Base-by-base conservation (phyloP, 1,284 basidiomycete species). In the Cutaneotrichosporon arboriforme region DNA sequence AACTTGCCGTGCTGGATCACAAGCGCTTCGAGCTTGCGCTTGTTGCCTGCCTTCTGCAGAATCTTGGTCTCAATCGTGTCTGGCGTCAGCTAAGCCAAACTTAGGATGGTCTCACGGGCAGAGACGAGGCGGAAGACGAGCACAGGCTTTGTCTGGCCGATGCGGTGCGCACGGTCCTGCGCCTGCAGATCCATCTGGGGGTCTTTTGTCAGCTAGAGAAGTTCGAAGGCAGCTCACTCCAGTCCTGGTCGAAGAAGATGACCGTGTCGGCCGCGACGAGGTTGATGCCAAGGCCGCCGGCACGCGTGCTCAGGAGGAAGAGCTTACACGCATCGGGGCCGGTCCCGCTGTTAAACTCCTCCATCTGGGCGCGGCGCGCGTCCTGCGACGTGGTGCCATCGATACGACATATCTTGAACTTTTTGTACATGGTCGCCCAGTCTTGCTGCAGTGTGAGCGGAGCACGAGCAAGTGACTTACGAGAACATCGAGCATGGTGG, bases 181-280 rank as follows among this genome's bases (percentile, higher is more conserved):
- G 94, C 94, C 73, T 98, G 93, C 4, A 91, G 78, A 62, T 98
- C 94, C 85, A 93, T 91, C 77, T 94, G 90, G 0, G 93, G 93
- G 67, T 97, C 43, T 45, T 26, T 15, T 8, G 31, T 45, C 43
- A 45, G 89, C 90, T 17, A 2, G 26, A 4, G 23, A 77, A 81
- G 56, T 69, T 88, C 87, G 18, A 5, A 9, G n/a, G 15, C 26
- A 45, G 33, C 43, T 17, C 31, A 45, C 43, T 76, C 91, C 92
- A 94, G 69, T 96, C 92, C 66, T 90, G 88, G 66, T 96, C 92
- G 66, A 92, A 97, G 74, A 93, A 91, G 53, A 93, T 89, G 52
- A 93, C 90, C 0, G 90, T 92, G 68, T 98, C 94, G 0, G 94
- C 94, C 1, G 89, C 88, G 3, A 88, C 86, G 46, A 98, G 80